phyloP scores from a whole-genome alignment of 1,139 yeast genomes.

The Hyphopichia khmerensis region DNA sequence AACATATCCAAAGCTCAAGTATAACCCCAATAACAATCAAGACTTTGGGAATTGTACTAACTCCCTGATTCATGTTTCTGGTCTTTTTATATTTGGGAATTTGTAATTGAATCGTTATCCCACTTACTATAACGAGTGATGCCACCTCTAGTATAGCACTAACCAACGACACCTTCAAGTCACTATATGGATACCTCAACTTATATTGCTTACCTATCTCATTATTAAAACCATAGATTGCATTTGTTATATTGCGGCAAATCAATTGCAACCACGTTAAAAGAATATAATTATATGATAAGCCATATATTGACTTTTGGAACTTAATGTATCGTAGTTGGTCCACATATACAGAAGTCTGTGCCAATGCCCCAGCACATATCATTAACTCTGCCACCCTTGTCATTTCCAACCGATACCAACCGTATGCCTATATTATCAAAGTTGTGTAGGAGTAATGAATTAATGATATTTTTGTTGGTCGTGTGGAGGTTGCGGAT shows the following conservation, averaged over 20 bases:
- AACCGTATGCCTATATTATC: too few relatives aligned
- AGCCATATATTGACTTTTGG: conserved; percentile 23
- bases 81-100: conserved; percentile 15
- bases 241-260: conserved; percentile 12
- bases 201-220: conserved; percentile 13
- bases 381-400: conserved; percentile 6
- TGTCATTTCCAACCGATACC: too few relatives aligned
- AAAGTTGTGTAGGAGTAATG: too few relatives aligned
- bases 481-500: background rate
- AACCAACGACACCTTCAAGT: conserved; percentile 4
- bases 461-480: too few relatives aligned
- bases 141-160: conserved; percentile 14
- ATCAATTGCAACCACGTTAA: conserved; percentile 13
- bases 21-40: background rate
- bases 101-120: conserved; percentile 14
- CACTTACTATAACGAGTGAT: conserved; percentile 10
- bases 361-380: conserved; percentile 10
- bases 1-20: background rate
- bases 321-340: conserved; percentile 20
- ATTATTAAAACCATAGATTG: conserved; percentile 11
- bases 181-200: conserved; percentile 15
- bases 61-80: conserved; percentile 21
- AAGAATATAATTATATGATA: conserved; percentile 26
- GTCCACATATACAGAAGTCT: conserved; percentile 7
- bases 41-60: conserved; percentile 14